Evolutionary conservation across 2,329 filamentous ascomycete genomes (phyloP).

Genomic region (Aschersonia sp.): DNA sequence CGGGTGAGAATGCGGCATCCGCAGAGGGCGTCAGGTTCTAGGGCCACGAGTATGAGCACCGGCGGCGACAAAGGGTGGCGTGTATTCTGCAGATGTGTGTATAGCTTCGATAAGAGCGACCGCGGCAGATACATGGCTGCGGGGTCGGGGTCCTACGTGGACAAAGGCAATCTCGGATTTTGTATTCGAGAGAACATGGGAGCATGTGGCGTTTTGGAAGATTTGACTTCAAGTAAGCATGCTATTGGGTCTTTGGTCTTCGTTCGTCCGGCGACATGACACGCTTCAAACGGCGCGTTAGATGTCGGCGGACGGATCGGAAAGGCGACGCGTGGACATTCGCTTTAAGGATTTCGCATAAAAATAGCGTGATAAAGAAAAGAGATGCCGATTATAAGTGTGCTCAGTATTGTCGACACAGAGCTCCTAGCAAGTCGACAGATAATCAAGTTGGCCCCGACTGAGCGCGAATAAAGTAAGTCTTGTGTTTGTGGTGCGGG

Average conservation of each 20-base stretch:
- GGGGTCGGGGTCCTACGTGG: neutral
- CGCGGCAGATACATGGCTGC: conserved; percentile 83
- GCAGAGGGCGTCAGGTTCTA: conserved; percentile 91
- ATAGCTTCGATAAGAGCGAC: conserved; percentile 76
- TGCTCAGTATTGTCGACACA: too few relatives aligned
- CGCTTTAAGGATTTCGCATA: neutral
- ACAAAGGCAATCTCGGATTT: neutral
- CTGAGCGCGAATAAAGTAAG: too few relatives aligned
- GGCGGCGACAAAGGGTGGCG: conserved; percentile 84
- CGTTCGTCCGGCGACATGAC: neutral
- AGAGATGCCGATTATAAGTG: too few relatives aligned
- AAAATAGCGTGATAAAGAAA: neutral
- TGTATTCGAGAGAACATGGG: neutral
- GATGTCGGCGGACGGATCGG: neutral
- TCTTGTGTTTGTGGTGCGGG: neutral
- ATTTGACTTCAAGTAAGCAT: too few relatives aligned
- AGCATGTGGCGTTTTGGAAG: conserved; percentile 3
- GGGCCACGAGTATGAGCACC: conserved; percentile 79
- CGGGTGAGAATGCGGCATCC: conserved; percentile 87
- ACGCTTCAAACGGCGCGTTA: neutral
- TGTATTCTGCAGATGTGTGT: conserved; percentile 72
- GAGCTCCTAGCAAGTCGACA: too few relatives aligned
- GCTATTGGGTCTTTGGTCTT: too few relatives aligned
- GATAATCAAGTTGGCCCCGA: too few relatives aligned
- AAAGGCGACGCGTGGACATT: neutral